Base-by-base conservation (phyloP, 106 monocot species). In the Allium fistulosum region DNA sequence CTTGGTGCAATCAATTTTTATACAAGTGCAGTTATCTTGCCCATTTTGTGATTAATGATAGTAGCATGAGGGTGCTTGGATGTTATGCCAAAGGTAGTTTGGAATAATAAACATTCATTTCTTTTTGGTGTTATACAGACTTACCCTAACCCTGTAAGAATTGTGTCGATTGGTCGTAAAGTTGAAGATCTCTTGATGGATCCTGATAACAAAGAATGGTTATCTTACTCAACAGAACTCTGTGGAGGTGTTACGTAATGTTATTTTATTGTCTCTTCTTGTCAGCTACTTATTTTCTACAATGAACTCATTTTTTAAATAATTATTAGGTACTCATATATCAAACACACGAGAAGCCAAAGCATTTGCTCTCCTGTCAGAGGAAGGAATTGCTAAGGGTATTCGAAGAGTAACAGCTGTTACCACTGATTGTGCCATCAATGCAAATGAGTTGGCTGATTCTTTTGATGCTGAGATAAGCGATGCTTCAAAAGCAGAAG, bases 351-450 rank as follows among this genome's bases (percentile, higher is more conserved):
- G 86, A 60, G 97, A 97, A 66, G 97, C 92, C 3, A 84, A 92
- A 81, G 89, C 89, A 53, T 97, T 97, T 87, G 97, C 92, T 13
- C 87, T 97, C 62, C 72, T 97, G 58, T 89, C 92, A 60, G 97
- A 97, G 71, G 97, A 92, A 71, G 97, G 97, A 71, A 97, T 97
- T 80, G 97, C 97, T 7, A 97, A 97, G 71, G 97, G 97, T 66
- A 71, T 92, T 68, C 71, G 97, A 57, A 86, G 97, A 80, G 80
- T 97, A 53, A 92, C 87, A 62, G 97, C 97, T 60, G 97, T 97
- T 49, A 97, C 97, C 64, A 81, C 84, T 59, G 92, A 80, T 10
- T 82, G 56, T 82, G 97, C 97, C 48, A 71, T 83, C 63, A 71
- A 71, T 46, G 97, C 97, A 71, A 76, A 64, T 58, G 78, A 84